Conservation (phyloP, 1,284 basidiomycete genomes). For the Ustilago esculenta region DNA sequence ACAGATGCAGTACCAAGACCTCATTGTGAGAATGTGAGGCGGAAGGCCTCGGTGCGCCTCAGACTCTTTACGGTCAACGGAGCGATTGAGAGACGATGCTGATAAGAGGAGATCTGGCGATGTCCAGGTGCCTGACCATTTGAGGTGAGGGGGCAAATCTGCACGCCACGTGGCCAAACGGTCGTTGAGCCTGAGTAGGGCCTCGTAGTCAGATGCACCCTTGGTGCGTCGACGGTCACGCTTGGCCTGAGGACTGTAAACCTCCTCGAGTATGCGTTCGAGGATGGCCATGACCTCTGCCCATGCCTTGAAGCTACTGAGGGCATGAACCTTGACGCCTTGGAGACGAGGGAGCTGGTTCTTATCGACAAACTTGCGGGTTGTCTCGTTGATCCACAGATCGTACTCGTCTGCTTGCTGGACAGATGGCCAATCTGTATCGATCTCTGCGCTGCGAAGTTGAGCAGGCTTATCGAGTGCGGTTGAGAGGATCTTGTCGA, state of each 20-base stretch:
- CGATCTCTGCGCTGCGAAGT: conserved; percentile 43
- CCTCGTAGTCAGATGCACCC: conserved; percentile 32
- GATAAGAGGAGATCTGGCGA: conserved; percentile 17
- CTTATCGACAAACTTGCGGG: conserved; percentile 36
- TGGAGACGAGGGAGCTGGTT: conserved; percentile 21
- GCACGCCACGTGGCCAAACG: conserved; percentile 27
- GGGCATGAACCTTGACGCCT: conserved; percentile 46
- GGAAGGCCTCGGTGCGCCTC: conserved; percentile 35
- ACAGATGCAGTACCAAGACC: conserved; percentile 53
- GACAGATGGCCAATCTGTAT: conserved; percentile 33
- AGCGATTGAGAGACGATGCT: not conserved
- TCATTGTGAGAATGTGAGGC: conserved; percentile 46
- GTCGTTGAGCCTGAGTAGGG: conserved; percentile 25
- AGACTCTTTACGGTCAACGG: conserved; percentile 19
- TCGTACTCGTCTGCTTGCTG: conserved; percentile 52
- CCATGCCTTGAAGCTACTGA: conserved; percentile 49
- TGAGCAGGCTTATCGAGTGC: conserved; percentile 49
- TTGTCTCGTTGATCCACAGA: conserved; percentile 45
- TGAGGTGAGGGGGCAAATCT: conserved; percentile 33
- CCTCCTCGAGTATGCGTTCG: conserved; percentile 45
- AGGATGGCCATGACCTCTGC: conserved; percentile 50
- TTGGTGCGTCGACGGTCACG: conserved; percentile 32
- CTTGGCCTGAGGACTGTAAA: conserved; percentile 47
- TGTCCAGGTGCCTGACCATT: conserved; percentile 41
- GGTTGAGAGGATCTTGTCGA: conserved; percentile 54